phyloP scores from a whole-genome alignment of 2,329 filamentous ascomycete genomes.

The Pseudohalonectria lignicola region DNA sequence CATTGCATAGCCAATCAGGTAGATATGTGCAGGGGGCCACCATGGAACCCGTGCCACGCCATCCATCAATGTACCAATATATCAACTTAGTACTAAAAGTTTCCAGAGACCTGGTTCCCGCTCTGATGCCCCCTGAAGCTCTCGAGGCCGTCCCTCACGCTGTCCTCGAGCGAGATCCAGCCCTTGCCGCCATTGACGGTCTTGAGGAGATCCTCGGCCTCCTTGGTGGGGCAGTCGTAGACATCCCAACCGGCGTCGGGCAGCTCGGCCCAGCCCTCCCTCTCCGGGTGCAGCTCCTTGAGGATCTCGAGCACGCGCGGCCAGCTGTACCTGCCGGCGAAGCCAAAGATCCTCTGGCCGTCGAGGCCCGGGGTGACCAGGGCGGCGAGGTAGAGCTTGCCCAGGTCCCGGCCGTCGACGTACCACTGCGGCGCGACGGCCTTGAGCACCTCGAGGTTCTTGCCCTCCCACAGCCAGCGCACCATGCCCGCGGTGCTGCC shows the following conservation, averaged over 20 bases:
- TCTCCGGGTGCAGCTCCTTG: conserved; percentile 15
- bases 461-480: conserved; percentile 16
- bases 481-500: conserved; percentile 21
- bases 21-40: too few species aligned
- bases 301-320: conserved; percentile 16
- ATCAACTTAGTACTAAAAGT: too few species aligned
- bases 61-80: too few species aligned
- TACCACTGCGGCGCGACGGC: conserved; percentile 17
- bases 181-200: not conserved
- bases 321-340: conserved; percentile 18
- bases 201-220: conserved; percentile 1
- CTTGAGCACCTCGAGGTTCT: conserved; percentile 10
- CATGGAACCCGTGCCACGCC: too few species aligned
- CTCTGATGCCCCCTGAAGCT: conserved; percentile 1
- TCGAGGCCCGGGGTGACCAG: conserved; percentile 15
- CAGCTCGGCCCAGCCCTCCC: conserved; percentile 10
- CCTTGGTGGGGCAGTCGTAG: conserved; percentile 5
- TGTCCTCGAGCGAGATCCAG: conserved; percentile 1
- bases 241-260: conserved; percentile 16
- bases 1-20: too few species aligned
- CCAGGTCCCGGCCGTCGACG: conserved; percentile 17
- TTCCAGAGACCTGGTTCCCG: too few species aligned
- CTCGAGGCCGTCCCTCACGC: not conserved
- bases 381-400: conserved; percentile 18
- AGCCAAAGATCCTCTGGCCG: conserved; percentile 18